phyloP scores from a whole-genome alignment of 2,329 filamentous ascomycete species.

The Phaeosphaeriaceae sp. region DNA sequence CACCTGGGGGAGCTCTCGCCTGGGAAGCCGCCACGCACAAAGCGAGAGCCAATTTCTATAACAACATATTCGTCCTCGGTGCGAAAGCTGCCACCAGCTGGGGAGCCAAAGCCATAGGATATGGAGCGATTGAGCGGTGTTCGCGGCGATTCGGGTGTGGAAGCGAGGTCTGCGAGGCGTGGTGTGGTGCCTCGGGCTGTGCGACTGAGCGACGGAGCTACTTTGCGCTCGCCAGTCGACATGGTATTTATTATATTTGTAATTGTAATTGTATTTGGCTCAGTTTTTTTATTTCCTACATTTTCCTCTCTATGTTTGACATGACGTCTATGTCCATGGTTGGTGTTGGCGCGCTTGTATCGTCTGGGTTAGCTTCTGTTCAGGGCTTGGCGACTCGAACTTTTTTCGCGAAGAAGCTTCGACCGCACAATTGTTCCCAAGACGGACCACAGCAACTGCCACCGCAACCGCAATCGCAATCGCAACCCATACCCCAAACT shows the following conservation, averaged over 20 bases:
- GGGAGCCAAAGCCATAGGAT: slow-evolving; percentile 65
- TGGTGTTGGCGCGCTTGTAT: slow-evolving; percentile 4
- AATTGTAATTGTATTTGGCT: neutral
- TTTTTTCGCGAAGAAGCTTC: slow-evolving; percentile 18
- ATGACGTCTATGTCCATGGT: neutral
- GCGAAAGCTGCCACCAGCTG: slow-evolving; percentile 62
- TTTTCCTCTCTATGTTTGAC: too few relatives aligned
- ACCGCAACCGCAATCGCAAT: slow-evolving; percentile 7
- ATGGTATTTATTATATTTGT: slow-evolving; percentile 12
- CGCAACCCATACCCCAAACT: slow-evolving; percentile 8
- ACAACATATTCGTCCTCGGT: slow-evolving; percentile 81
- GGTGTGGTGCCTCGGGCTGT: slow-evolving; percentile 39
- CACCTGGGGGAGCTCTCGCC: slow-evolving; percentile 80
- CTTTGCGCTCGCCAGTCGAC: slow-evolving; percentile 40
- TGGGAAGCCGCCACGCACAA: slow-evolving; percentile 82
- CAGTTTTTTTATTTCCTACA: too few relatives aligned
- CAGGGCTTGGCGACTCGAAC: slow-evolving; percentile 17
- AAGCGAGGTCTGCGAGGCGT: slow-evolving; percentile 44
- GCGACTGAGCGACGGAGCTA: slow-evolving; percentile 36
- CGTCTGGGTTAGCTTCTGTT: neutral
- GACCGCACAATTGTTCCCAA: slow-evolving; percentile 21
- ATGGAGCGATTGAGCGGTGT: slow-evolving; percentile 63
- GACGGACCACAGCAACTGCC: slow-evolving; percentile 8
- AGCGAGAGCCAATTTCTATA: slow-evolving; percentile 81
- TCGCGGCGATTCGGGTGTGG: slow-evolving; percentile 44